Base-by-base conservation (phyloP, 495 filamentous ascomycete species). In the Astrocystis sublimbata region DNA sequence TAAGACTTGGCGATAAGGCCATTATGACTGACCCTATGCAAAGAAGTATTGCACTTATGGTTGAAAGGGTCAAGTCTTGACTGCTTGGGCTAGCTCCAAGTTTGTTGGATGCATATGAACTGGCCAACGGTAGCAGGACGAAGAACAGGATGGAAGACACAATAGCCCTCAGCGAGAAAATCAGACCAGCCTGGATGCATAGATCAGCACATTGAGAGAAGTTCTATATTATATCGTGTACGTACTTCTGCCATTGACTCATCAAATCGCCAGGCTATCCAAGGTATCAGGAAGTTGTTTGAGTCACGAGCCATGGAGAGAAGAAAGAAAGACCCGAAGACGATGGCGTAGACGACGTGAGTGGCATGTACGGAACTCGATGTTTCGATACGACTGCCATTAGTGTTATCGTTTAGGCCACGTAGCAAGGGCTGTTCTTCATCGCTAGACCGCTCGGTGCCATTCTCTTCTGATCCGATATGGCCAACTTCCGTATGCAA, bases 211-310 rank as follows among this genome's bases (percentile, higher is more conserved):
- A 38, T 19, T 35, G 19, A 10, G 40, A 35, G 10, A 24, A 5
- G 21, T 1, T 28, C 1, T 35, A 24, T 28, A 2, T 2, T 26
- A 4, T 26, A 54, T 6, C 9, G 28, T n/a, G n/a, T n/a, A 54
- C 51, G 23, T 40, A 54, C 51, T 36, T 35, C 10, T n/a, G 51
- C 21, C 51, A 54, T 54, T 6, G 51, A 26, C 40, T 54, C 51
- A 36, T 54, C 33, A 6, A 54, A 54, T n/a, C 51, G 31, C 51
- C 51, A 54, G 12, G 51, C 38, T 40, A 54, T 41, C 51, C 51
- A 54, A 21, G 51, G 51, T 54, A 54, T 54, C 2, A 54, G 33
- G 21, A 54, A 54, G 35, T 54, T 54, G 12, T 36, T 54, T n/a
- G 51, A 54, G 33, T 54, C 51, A 15, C 51, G 30, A 36, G 51